A percentile compares a stretch with the other conserved stretches of the same genome.
These are phyloP conservation scores for Rhizopogon vinicolor DNA, from an alignment of 768 basidiomycete species.

Conservation along the genomic window DNA sequence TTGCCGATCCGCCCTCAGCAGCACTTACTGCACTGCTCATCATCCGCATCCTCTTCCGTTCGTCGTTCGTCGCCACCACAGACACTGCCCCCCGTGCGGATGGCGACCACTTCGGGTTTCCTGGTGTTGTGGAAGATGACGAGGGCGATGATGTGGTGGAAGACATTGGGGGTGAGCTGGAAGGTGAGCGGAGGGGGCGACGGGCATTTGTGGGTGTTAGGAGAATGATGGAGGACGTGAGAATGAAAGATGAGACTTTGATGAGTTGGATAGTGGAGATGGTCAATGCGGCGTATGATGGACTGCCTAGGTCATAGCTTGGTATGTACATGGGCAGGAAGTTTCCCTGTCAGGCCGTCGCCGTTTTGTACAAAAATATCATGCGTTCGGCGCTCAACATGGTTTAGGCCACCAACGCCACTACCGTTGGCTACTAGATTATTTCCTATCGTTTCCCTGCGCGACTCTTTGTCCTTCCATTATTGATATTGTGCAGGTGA, in stretches of 20 bases:
- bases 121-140: constrained; percentile 74
- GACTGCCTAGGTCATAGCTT: constrained; percentile 19
- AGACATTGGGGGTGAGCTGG: constrained; percentile 41
- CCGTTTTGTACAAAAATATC: background rate
- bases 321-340: background rate
- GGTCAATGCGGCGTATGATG: constrained; percentile 43
- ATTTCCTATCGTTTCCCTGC: background rate
- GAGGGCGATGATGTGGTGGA: constrained; percentile 46
- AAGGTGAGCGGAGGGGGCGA: constrained; percentile 69
- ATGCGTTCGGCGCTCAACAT: background rate
- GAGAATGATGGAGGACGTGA: constrained; percentile 57
- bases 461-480: background rate
- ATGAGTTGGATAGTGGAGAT: constrained; percentile 59
- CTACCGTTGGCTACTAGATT: no score
- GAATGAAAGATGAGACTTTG: constrained; percentile 58
- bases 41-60: constrained; percentile 78
- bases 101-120: constrained; percentile 88
- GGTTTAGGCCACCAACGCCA: no score
- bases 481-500: background rate
- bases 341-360: no score
- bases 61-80: constrained; percentile 61
- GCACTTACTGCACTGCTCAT: constrained; percentile 80
- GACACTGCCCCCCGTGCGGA: constrained; percentile 68
- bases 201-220: constrained; percentile 64
- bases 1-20: constrained; percentile 61